A percentile compares a stretch with the other conserved stretches of the same genome.
These are phyloP conservation scores for Dactylis glomerata DNA, from an alignment of 176 grass and related monocot genomes.

Conservation along the genomic window DNA sequence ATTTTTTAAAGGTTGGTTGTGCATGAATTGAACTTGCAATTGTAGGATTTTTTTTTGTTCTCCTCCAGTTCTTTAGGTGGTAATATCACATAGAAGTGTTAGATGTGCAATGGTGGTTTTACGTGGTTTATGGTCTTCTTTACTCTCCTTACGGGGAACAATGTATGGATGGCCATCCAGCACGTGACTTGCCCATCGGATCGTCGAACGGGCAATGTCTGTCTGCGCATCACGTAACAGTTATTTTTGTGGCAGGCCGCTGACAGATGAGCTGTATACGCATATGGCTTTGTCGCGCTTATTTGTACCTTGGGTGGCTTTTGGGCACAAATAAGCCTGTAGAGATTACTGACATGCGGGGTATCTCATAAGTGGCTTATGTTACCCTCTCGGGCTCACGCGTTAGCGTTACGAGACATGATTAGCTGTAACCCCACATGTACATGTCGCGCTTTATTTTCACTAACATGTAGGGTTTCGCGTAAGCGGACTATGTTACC, in stretches of 20 bases:
- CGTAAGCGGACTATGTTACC: neutral
- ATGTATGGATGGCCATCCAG: neutral
- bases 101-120: neutral
- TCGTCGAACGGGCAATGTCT: neutral
- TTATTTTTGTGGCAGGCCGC: neutral
- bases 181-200: neutral
- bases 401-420: neutral
- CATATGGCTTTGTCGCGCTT: constrained; percentile 29
- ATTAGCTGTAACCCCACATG: constrained; percentile 2
- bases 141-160: neutral
- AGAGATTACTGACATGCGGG: neutral
- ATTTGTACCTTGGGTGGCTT: neutral
- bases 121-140: neutral
- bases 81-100: neutral
- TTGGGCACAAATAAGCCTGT: neutral
- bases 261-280: constrained; percentile 16
- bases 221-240: neutral
- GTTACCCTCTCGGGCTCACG: neutral
- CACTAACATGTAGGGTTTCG: neutral
- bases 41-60: neutral
- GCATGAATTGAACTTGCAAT: neutral
- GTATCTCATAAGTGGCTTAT: neutral
- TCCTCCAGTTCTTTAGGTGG: neutral
- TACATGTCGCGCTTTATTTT: neutral
- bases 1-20: neutral